Evolutionary conservation across 345 rosid species (phyloP).

Genomic region (Citrus hindsii): DNA sequence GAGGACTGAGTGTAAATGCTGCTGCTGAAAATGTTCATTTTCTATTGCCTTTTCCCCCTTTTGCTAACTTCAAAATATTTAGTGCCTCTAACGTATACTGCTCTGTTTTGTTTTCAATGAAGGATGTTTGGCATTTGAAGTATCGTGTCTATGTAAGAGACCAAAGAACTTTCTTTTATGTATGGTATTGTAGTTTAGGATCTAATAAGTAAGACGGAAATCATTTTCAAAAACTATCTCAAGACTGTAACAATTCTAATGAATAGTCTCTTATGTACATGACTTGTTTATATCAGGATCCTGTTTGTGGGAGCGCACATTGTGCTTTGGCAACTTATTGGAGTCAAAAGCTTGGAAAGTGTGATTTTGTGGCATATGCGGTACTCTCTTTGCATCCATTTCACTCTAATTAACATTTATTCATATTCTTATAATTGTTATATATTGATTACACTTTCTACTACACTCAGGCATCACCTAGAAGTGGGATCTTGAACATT

Average conservation of each 20-base stretch:
- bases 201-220: not conserved
- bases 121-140: no score
- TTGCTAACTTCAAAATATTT: no score
- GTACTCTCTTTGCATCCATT: slow-evolving; percentile 27
- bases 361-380: slow-evolving; percentile 53
- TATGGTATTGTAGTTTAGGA: not conserved
- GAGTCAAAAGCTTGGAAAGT: slow-evolving; percentile 63
- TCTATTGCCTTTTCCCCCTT: not conserved
- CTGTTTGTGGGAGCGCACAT: slow-evolving; percentile 76
- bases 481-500: slow-evolving; percentile 56
- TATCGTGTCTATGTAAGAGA: no score
- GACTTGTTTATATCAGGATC: slow-evolving; percentile 48
- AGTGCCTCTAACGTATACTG: no score
- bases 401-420: not conserved
- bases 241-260: not conserved
- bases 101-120: no score
- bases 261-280: not conserved
- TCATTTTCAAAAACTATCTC: not conserved
- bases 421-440: not conserved
- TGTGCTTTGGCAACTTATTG: slow-evolving; percentile 75
- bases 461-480: slow-evolving; percentile 50
- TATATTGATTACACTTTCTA: not conserved
- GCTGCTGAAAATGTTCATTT: not conserved
- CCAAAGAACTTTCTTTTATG: not conserved
- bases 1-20: not conserved